Base-by-base conservation (phyloP, 352 stramenopile genomes). In the Phytophthora aleatoria region DNA sequence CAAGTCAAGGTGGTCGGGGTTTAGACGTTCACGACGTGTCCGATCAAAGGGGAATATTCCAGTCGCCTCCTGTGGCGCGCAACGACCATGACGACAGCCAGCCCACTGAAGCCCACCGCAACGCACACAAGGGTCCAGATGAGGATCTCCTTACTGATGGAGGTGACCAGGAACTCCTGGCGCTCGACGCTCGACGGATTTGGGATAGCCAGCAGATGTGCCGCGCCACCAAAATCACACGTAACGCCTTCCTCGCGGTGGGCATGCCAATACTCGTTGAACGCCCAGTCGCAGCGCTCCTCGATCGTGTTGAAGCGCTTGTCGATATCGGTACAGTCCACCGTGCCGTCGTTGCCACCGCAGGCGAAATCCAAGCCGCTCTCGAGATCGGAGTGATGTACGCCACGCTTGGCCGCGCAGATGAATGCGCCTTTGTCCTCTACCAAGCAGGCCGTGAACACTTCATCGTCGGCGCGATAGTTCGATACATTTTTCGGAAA, bases 381-480 rank as follows among this genome's bases (percentile, higher is more conserved):
- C 44, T 83, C 44, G 31, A 92, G 74, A 38, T 89, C 79, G 35
- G 67, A 84, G 5, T 56, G 53, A 36, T 72, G 79, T 50, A 90
- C 80, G 2, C 85, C 85, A n/a, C 79, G 82, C 65, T 93, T 93
- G 35, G 82, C 82, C 20, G 58, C 53, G 57, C 85, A 93, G 15
- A 87, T 55, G 55, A 93, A 91, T 1, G 84, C 82, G 39, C 85
- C 85, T 57, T 89, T 87, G 67, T 93, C 85, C 51, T 93, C 85
- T 30, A 64, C 71, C 26, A 85, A 48, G 52, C 83, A 94, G 0
- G 85, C 81, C n/a, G 80, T 66, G 50, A 86, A 85, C 4, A 94
- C 82, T 12, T 79, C 81, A 31, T 85, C 77, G n/a, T 83, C 61
- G 9, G 65, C 55, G 24, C 47, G 50, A 60, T 91, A 93, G 44